phyloP scores from a whole-genome alignment of 108 stramenopile species.

The Pseudonitzschia multistriata region DNA sequence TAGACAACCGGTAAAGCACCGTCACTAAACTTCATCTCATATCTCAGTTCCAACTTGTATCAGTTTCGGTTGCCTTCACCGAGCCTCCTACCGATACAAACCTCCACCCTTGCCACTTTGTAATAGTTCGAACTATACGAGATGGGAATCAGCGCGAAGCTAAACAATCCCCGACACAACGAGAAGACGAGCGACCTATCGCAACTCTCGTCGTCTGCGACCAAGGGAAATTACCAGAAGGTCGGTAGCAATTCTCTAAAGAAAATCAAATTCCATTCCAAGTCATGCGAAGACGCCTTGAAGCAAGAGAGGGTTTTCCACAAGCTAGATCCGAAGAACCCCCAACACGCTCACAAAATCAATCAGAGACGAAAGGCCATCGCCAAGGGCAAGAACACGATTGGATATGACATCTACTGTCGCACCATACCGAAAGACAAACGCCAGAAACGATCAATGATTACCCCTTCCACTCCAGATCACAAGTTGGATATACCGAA shows the following conservation, averaged over 20 bases:
- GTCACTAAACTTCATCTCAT: no score
- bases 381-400: constrained; percentile 78
- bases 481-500: constrained; percentile 66
- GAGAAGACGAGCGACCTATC: not conserved
- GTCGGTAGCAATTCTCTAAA: constrained; percentile 5
- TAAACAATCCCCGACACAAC: not conserved
- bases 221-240: constrained; percentile 4
- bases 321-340: constrained; percentile 56
- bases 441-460: constrained; percentile 52
- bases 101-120: no score
- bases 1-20: no score
- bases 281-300: constrained; percentile 10
- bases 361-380: constrained; percentile 62
- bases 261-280: constrained; percentile 33
- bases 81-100: no score
- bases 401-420: constrained; percentile 73
- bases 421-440: constrained; percentile 59
- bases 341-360: constrained; percentile 59
- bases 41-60: no score
- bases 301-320: constrained; percentile 27
- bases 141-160: not conserved
- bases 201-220: not conserved
- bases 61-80: no score
- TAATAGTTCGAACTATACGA: no score
- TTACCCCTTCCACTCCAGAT: constrained; percentile 79